These are phyloP conservation scores for Naematelia encephala DNA, from an alignment of 768 basidiomycete genomes.

Conservation along the genomic window DNA sequence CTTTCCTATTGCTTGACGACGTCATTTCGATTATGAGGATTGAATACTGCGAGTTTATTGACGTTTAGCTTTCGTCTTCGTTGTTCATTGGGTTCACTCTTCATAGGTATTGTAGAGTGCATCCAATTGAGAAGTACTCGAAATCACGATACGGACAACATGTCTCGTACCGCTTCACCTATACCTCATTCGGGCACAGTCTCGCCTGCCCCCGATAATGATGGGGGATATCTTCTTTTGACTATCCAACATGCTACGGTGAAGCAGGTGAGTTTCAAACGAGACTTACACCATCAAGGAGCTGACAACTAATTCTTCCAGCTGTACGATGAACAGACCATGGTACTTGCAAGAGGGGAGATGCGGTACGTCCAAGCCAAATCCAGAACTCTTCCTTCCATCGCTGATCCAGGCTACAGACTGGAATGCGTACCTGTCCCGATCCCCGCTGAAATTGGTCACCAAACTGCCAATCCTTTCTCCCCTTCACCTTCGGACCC, in stretches of 20 bases:
- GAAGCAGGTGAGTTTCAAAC: constrained; percentile 33
- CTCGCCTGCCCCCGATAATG: constrained; percentile 26
- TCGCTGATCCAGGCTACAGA: constrained; percentile 54
- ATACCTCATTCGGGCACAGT: constrained; percentile 11
- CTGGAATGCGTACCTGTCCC: constrained; percentile 64
- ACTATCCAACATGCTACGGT: constrained; percentile 41
- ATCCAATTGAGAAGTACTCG: no score
- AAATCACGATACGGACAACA: no score
- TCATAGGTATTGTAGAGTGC: no score
- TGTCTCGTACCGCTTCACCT: background rate
- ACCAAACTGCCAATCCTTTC: constrained; percentile 46
- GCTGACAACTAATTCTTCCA: constrained; percentile 4
- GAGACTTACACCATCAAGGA: background rate
- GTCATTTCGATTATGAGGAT: no score
- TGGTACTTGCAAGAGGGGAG: constrained; percentile 42
- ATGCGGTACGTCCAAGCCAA: constrained; percentile 31
- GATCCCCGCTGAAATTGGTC: constrained; percentile 41
- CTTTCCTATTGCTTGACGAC: no score
- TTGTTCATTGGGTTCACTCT: no score
- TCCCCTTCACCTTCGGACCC: constrained; percentile 41
- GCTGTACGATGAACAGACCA: constrained; percentile 35
- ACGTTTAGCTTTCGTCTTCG: no score
- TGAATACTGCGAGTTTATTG: no score
- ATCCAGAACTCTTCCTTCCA: no score
- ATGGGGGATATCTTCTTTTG: constrained; percentile 44